Evolutionary conservation across 768 basidiomycete species (phyloP).

Genomic region (Sarcodon sp.): DNA sequence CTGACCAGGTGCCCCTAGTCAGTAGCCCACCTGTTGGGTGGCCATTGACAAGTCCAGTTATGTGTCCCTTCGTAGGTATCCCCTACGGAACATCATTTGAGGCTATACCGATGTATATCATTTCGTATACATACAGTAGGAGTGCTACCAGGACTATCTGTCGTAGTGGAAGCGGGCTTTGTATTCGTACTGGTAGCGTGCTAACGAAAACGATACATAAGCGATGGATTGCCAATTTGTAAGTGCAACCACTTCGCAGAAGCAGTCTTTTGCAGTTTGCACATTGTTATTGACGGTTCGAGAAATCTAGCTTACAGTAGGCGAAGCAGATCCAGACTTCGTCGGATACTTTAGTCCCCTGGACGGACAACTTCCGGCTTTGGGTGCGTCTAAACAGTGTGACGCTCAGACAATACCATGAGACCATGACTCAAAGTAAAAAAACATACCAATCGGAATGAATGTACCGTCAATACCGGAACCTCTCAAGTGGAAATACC

Average conservation of each 20-base stretch:
- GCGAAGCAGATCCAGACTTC: conserved; percentile 27
- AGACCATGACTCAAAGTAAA: background rate
- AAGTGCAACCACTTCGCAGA: too few relatives aligned
- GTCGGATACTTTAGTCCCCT: conserved; percentile 47
- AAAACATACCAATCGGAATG: conserved; percentile 37
- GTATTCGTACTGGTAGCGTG: too few relatives aligned
- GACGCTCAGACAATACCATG: background rate
- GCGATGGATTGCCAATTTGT: too few relatives aligned
- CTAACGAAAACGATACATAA: too few relatives aligned
- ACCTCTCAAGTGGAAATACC: conserved; percentile 54
- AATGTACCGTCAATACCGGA: conserved; percentile 58
- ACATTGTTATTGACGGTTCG: too few relatives aligned
- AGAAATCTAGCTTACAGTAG: conserved; percentile 4
- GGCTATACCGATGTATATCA: background rate
- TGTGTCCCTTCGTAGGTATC: conserved; percentile 31
- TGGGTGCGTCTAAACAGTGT: conserved; percentile 31
- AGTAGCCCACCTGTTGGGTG: conserved; percentile 35
- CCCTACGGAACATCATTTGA: conserved; percentile 1
- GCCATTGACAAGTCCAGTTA: conserved; percentile 11
- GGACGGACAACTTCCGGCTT: conserved; percentile 35
- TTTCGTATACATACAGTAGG: too few relatives aligned
- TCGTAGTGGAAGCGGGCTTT: too few relatives aligned
- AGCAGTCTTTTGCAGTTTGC: too few relatives aligned
- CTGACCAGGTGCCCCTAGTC: conserved; percentile 44
- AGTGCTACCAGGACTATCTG: too few relatives aligned